Percentiles rank a stretch among this genome's conserved stretches.
Conservation (phyloP, 2,329 filamentous ascomycete species). For the Leptographium procerum region DNA sequence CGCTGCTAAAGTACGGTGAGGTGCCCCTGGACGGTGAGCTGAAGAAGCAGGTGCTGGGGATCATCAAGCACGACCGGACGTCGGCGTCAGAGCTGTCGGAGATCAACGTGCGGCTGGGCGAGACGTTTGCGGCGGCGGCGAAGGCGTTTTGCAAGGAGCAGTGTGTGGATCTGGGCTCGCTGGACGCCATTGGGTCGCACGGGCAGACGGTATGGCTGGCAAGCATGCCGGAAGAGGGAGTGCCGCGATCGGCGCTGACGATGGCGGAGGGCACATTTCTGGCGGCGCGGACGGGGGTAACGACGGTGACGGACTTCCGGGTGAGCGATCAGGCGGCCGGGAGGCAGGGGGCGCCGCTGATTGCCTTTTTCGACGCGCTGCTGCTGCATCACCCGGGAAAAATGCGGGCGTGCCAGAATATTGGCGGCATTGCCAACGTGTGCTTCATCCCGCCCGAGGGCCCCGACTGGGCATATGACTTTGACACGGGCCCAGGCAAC, state of each 20-base stretch:
- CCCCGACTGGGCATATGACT: slow-evolving; percentile 31
- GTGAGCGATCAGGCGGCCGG: slow-evolving; percentile 45
- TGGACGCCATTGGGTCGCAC: slow-evolving; percentile 46
- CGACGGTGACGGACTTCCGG: slow-evolving; percentile 46
- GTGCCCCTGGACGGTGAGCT: slow-evolving; percentile 39
- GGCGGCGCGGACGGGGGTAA: slow-evolving; percentile 43
- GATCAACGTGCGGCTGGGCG: slow-evolving; percentile 45
- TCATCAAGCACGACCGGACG: slow-evolving; percentile 42
- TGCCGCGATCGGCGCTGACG: slow-evolving; percentile 36
- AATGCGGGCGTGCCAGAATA: slow-evolving; percentile 48
- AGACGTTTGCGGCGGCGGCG: slow-evolving; percentile 42
- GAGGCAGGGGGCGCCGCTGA: slow-evolving; percentile 42
- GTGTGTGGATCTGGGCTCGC: slow-evolving; percentile 27
- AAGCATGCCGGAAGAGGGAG: slow-evolving; percentile 38
- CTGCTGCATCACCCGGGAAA: slow-evolving; percentile 45
- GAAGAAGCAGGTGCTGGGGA: slow-evolving; percentile 44
- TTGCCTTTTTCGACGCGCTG: slow-evolving; percentile 45
- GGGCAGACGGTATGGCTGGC: slow-evolving; percentile 48
- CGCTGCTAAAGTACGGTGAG: slow-evolving; percentile 45
- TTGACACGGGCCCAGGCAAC: slow-evolving; percentile 46
- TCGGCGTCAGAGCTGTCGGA: slow-evolving; percentile 42
- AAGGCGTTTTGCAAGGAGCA: slow-evolving; percentile 35
- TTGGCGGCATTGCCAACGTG: slow-evolving; percentile 49
- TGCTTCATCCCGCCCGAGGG: slow-evolving; percentile 44
- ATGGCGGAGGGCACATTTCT: slow-evolving; percentile 48